These are phyloP conservation scores for Tephrocybe sp. DNA, from an alignment of 768 basidiomycete genomes.

Conservation along the genomic window DNA sequence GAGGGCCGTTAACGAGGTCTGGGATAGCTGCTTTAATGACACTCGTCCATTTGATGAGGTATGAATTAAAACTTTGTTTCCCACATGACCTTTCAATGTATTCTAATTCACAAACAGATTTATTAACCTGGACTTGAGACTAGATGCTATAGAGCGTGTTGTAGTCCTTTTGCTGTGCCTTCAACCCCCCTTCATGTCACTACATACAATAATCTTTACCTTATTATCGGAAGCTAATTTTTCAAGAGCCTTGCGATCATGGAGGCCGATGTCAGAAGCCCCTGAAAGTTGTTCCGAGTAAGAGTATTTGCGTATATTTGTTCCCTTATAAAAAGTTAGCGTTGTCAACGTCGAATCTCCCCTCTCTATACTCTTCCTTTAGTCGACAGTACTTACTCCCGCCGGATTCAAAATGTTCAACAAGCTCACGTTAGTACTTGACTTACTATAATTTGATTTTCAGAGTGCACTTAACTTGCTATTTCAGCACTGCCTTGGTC, in stretches of 20 bases:
- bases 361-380: conserved; percentile 17
- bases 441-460: background rate
- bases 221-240: too few species aligned
- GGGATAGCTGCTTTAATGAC: conserved; percentile 94
- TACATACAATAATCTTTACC: too few species aligned
- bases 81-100: conserved; percentile 1
- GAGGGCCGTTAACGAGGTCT: conserved; percentile 91
- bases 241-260: too few species aligned
- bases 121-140: conserved; percentile 10
- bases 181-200: too few species aligned
- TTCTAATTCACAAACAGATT: conserved; percentile 14
- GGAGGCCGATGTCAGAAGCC: background rate
- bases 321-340: conserved; percentile 22
- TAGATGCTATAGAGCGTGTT: background rate
- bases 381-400: conserved; percentile 10
- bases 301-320: conserved; percentile 26
- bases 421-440: conserved; percentile 40
- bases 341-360: background rate
- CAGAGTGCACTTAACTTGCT: background rate
- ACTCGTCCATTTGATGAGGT: conserved; percentile 98
- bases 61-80: conserved; percentile 5
- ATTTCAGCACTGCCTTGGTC: conserved; percentile 27
- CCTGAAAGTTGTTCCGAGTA: conserved; percentile 9
- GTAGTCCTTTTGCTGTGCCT: background rate
- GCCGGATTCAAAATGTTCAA: conserved; percentile 37